phyloP scores from a whole-genome alignment of 768 basidiomycete species.

The Ramaria rubella region DNA sequence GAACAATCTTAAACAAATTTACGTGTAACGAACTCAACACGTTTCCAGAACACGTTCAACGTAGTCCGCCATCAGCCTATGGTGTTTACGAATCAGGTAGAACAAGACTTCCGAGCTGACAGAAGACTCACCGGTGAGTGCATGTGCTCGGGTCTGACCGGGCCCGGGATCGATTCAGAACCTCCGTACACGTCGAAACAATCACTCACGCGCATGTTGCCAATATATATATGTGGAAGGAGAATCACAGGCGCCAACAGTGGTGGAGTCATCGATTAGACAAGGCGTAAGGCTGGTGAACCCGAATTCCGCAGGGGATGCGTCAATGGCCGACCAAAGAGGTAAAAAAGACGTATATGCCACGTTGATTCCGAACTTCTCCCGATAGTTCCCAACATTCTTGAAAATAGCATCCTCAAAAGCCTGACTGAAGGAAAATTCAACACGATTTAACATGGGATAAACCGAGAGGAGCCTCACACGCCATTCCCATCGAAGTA shows the following conservation, averaged over 20 bases:
- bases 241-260: not conserved
- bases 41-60: conserved; percentile 1
- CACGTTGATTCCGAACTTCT: not conserved
- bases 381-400: conserved; percentile 1
- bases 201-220: conserved; percentile 3
- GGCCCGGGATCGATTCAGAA: not conserved
- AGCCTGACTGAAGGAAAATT: not conserved
- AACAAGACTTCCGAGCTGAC: not conserved
- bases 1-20: too few relatives aligned
- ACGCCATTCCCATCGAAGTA: conserved; percentile 7
- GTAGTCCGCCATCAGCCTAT: conserved; percentile 5
- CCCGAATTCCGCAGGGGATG: not conserved
- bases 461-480: too few relatives aligned
- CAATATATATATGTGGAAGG: conserved; percentile 2
- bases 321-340: conserved; percentile 3
- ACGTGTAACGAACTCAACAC: not conserved
- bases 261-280: not conserved
- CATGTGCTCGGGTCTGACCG: conserved; percentile 1
- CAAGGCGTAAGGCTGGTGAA: not conserved
- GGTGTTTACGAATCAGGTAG: not conserved
- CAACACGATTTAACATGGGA: not conserved
- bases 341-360: not conserved
- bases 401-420: conserved; percentile 9
- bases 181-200: not conserved
- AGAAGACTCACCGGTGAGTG: not conserved